phyloP scores from a whole-genome alignment of 2,329 filamentous ascomycete genomes.

The Hirsutella minnesotensis region DNA sequence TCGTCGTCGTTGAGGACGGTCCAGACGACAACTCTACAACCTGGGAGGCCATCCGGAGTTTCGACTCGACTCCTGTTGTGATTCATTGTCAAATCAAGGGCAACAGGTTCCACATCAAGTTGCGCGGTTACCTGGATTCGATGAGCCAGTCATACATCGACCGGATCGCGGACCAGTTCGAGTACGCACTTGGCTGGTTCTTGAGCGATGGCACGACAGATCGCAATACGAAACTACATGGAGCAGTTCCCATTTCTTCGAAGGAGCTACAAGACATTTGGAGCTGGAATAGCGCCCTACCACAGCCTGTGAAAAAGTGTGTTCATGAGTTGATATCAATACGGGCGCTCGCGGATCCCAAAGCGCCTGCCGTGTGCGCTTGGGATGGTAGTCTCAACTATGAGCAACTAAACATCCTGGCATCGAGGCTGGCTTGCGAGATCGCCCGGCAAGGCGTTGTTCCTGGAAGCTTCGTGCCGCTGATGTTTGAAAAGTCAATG shows the following conservation, averaged over 20 bases:
- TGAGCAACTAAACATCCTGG: slow-evolving; percentile 15
- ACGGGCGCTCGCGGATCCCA: not conserved
- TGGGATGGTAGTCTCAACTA: slow-evolving; percentile 29
- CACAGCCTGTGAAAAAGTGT: slow-evolving; percentile 1
- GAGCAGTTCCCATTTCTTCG: not conserved
- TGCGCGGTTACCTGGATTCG: not conserved
- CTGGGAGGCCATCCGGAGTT: not conserved
- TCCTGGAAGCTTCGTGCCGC: slow-evolving; percentile 1
- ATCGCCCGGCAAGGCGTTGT: slow-evolving; percentile 3
- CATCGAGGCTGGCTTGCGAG: slow-evolving; percentile 4
- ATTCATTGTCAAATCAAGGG: not conserved
- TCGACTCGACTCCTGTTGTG: not conserved
- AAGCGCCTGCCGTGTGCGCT: slow-evolving; percentile 5
- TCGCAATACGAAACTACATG: not conserved
- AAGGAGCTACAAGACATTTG: slow-evolving; percentile 5
- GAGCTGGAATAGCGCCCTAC: slow-evolving; percentile 3
- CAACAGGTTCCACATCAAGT: not conserved
- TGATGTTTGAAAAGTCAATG: slow-evolving; percentile 6
- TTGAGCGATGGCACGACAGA: not conserved
- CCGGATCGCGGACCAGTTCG: slow-evolving; percentile 4
- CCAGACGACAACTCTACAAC: not conserved
- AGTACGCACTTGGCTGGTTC: slow-evolving; percentile 4
- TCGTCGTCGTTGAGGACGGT: slow-evolving; percentile 1
- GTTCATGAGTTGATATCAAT: slow-evolving; percentile 4
- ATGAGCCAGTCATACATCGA: slow-evolving; percentile 2